A percentile compares a stretch with the other conserved stretches of the same genome.
phyloP scores from a whole-genome alignment of 2,329 filamentous ascomycete species.

The Verticillium dahliae region DNA sequence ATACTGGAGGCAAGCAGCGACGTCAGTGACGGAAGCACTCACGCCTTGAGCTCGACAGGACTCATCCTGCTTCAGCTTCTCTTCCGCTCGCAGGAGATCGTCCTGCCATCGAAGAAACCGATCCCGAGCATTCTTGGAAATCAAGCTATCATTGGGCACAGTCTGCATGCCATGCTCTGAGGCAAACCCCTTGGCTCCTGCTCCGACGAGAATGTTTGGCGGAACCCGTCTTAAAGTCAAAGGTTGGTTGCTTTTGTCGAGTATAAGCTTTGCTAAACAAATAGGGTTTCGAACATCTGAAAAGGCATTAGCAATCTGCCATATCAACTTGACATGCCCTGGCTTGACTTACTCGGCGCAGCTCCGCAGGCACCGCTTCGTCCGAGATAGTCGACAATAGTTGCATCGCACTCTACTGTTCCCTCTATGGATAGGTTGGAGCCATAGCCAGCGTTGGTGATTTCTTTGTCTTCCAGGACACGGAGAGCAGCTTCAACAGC shows the following conservation, averaged over 20 bases:
- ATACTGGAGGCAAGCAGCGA: conserved; percentile 20
- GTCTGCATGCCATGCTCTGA: conserved; percentile 68
- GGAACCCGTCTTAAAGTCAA: conserved; percentile 85
- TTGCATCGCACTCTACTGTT: conserved; percentile 89
- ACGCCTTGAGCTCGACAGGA: conserved; percentile 16
- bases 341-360: conserved; percentile 63
- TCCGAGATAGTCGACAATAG: conserved; percentile 83
- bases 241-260: conserved; percentile 68
- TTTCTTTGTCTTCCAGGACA: conserved; percentile 84
- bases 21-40: conserved; percentile 6
- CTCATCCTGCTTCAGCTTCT: conserved; percentile 24
- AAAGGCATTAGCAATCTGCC: conserved; percentile 10
- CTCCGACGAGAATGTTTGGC: conserved; percentile 82
- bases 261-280: conserved; percentile 73
- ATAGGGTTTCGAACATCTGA: conserved; percentile 90
- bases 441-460: conserved; percentile 93
- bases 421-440: conserved; percentile 92
- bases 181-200: conserved; percentile 83
- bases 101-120: conserved; percentile 74
- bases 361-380: conserved; percentile 91
- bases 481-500: conserved; percentile 86
- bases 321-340: conserved; percentile 2
- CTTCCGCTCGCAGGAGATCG: conserved; percentile 61
- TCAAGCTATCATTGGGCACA: conserved; percentile 66
- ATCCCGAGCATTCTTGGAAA: conserved; percentile 74